Conservation (phyloP, 257 asterid species). For the Solanum clarkiae region DNA sequence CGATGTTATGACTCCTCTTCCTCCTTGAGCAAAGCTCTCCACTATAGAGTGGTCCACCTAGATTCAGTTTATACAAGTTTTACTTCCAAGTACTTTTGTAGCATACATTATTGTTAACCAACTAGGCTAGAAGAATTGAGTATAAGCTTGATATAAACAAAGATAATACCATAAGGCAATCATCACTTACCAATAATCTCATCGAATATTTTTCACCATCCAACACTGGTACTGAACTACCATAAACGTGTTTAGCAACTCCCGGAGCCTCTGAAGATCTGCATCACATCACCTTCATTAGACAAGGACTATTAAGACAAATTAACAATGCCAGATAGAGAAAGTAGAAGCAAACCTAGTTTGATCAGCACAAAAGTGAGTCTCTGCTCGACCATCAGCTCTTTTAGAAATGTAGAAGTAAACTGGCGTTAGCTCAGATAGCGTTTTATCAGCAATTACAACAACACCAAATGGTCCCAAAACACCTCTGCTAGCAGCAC, state of each 20-base stretch:
- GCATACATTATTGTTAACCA: not conserved
- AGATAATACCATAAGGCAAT: not conserved
- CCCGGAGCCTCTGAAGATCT: constrained; percentile 68
- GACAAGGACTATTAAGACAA: not conserved
- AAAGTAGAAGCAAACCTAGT: constrained; percentile 37
- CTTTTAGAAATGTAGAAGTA: constrained; percentile 60
- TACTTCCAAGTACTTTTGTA: not conserved
- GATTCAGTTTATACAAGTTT: not conserved
- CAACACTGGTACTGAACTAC: constrained; percentile 64
- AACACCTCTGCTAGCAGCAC: constrained; percentile 47
- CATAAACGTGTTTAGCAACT: constrained; percentile 53
- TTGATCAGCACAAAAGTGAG: constrained; percentile 67
- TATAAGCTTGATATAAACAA: not conserved
- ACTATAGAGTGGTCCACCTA: constrained; percentile 85
- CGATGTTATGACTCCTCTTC: constrained; percentile 63
- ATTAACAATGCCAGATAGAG: not conserved
- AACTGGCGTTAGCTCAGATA: constrained; percentile 55
- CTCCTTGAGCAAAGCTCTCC: constrained; percentile 92
- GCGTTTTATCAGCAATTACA: constrained; percentile 40
- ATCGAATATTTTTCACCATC: constrained; percentile 45
- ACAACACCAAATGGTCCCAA: constrained; percentile 81
- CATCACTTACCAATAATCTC: constrained; percentile 51
- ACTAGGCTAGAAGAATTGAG: not conserved
- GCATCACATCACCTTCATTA: not conserved
- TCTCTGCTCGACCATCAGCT: constrained; percentile 19